phyloP scores from a whole-genome alignment of 805 yeast genomes.

The Wickerhamomyces xylosicus region DNA sequence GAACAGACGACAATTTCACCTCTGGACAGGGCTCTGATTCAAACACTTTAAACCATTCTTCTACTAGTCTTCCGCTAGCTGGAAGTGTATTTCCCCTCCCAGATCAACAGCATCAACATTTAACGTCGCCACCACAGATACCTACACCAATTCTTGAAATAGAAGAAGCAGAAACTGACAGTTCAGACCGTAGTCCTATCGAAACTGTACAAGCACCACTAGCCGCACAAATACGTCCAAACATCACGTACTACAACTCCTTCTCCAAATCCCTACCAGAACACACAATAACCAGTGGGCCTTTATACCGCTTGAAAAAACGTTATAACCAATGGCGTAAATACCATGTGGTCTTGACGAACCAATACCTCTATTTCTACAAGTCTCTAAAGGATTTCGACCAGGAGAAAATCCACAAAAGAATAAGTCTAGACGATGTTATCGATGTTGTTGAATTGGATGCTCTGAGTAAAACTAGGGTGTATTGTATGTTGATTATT shows the following conservation, averaged over 20 bases:
- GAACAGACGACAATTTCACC: conserved; percentile 18
- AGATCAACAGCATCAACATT: conserved; percentile 3
- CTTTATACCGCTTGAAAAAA: conserved; percentile 28
- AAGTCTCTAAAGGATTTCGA: conserved; percentile 19
- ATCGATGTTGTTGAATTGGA: conserved; percentile 42
- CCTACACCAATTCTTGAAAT: conserved; percentile 6
- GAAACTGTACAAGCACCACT: too few relatives aligned
- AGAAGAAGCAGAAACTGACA: too few relatives aligned
- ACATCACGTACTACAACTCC: conserved; percentile 12
- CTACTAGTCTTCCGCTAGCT: conserved; percentile 6
- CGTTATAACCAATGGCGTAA: conserved; percentile 38
- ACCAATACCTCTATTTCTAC: conserved; percentile 29
- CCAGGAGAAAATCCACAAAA: conserved; percentile 17
- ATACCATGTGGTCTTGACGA: conserved; percentile 33
- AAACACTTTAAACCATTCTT: neutral
- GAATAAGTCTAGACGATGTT: conserved; percentile 25
- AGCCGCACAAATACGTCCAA: conserved; percentile 1
- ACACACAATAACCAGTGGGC: conserved; percentile 30
- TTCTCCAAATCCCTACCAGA: conserved; percentile 19
- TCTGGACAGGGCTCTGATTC: conserved; percentile 10
- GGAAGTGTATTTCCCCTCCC: too few relatives aligned
- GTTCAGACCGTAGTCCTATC: too few relatives aligned
- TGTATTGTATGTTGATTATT: conserved; percentile 36
- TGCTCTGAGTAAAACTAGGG: conserved; percentile 30
- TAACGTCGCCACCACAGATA: conserved; percentile 1